phyloP scores from a whole-genome alignment of 352 stramenopile species.

The Phytophthora sp. region DNA sequence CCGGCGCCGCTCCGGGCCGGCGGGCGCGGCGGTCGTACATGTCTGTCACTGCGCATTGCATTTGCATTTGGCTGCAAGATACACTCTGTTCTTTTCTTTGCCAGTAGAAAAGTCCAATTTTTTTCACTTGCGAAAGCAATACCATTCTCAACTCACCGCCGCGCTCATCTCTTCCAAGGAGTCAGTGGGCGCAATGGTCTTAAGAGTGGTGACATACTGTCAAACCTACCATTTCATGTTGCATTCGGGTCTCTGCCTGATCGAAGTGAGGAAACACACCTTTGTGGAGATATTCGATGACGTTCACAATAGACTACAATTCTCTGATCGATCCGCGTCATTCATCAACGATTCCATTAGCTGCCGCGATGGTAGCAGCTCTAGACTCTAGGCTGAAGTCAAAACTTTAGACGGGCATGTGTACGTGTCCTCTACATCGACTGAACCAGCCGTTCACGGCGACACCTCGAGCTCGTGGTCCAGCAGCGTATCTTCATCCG shows the following conservation, averaged over 20 bases:
- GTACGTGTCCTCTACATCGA: not conserved
- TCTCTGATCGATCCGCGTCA: constrained; percentile 79
- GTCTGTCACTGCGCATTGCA: constrained; percentile 1
- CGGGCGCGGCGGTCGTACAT: constrained; percentile 46
- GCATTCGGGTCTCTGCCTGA: constrained; percentile 11
- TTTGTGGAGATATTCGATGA: constrained; percentile 81
- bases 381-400: no score
- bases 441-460: not conserved
- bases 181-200: constrained; percentile 76
- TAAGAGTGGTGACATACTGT: constrained; percentile 68
- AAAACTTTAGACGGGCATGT: not conserved
- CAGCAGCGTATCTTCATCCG: constrained; percentile 74
- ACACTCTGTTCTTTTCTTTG: constrained; percentile 89
- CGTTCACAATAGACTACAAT: constrained; percentile 86
- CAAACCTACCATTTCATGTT: constrained; percentile 1
- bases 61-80: constrained; percentile 56
- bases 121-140: constrained; percentile 82
- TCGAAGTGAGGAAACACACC: constrained; percentile 81
- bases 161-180: constrained; percentile 51
- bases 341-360: not conserved
- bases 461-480: constrained; percentile 45
- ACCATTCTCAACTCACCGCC: constrained; percentile 78
- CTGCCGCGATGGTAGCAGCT: no score
- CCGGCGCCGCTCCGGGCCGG: constrained; percentile 18
- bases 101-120: constrained; percentile 87